Conservation (phyloP, 495 filamentous ascomycete species). For the Parathielavia hyrcaniae region DNA sequence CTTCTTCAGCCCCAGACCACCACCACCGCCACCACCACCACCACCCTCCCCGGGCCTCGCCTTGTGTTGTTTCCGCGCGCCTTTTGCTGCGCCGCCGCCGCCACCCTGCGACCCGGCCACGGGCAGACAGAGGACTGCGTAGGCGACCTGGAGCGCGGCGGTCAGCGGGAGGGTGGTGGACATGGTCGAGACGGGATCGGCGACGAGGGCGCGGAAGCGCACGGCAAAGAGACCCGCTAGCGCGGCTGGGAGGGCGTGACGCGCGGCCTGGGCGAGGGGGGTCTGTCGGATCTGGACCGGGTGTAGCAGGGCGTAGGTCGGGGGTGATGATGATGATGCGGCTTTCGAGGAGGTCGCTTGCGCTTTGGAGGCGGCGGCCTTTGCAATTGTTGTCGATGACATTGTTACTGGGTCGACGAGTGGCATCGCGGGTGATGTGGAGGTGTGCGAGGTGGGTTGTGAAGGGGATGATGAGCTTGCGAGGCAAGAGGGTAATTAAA, state of each 20-base stretch:
- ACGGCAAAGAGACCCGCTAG: constrained; percentile 55
- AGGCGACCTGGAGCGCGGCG: constrained; percentile 57
- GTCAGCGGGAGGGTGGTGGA: constrained; percentile 55
- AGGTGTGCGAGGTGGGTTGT: background rate
- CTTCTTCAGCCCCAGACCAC: constrained; percentile 37
- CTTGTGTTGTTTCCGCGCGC: constrained; percentile 30
- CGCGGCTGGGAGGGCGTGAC: constrained; percentile 44
- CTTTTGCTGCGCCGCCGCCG: background rate
- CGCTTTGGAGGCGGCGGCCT: constrained; percentile 17
- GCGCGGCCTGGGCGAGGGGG: constrained; percentile 29
- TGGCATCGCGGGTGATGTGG: constrained; percentile 26
- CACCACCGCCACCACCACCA: too few species aligned
- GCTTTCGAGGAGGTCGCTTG: constrained; percentile 5
- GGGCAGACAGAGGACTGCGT: constrained; percentile 68
- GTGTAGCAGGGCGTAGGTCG: constrained; percentile 21
- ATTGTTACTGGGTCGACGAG: constrained; percentile 33
- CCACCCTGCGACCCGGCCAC: constrained; percentile 42
- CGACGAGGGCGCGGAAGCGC: constrained; percentile 61
- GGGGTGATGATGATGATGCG: background rate
- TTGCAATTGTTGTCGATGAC: constrained; percentile 24
- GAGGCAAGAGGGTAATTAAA: background rate
- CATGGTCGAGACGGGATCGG: constrained; percentile 64
- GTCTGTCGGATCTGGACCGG: constrained; percentile 33
- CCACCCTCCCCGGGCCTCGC: constrained; percentile 39
- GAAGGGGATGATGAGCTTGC: constrained; percentile 4